Base-by-base conservation (phyloP, 352 stramenopile species). In the Phytophthora tentaculata region DNA sequence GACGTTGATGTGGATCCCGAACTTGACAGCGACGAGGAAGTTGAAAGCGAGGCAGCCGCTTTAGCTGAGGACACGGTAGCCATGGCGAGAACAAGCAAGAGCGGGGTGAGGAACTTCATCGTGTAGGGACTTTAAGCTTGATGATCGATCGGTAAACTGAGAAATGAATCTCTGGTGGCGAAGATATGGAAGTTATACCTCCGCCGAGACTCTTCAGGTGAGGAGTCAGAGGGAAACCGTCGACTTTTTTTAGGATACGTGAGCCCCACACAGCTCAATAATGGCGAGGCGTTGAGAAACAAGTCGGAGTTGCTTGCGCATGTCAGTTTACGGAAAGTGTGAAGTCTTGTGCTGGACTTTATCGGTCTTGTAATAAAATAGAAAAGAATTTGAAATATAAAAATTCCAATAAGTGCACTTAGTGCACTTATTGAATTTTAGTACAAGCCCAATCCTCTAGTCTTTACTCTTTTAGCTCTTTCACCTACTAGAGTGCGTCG, bases 31-130 rank as follows among this genome's bases (percentile, higher is more conserved):
- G 59, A 68, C 10, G 41, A 49, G 2, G 29, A 50, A 26, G 61
- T 48, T 1, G 61, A 62, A 22, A 55, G 24, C 22, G 56, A 64
- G 1, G 29, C 41, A 63, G 20, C 50, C 26, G 13, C 41, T 1
- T 71, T 52, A 52, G 50, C 39, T 19, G 56, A 49, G 8, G 53
- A 51, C 14, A 44, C 44, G 20, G 69, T 44, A 57, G 58, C 41
- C 35, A 82, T 50, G 9, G 48, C 56, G 47, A 77, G 17, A n/a
- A 64, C 61, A 23, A 79, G 32, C 29, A 83, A 32, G 28, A 80
- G 56, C 19, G 71, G 53, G 17, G 69, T 67, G 32, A 73, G 41
- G 58, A 80, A 68, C 57, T 80, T 83, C 75, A 83, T 83, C 6
- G 52, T 35, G 43, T 63, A 17, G n/a, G 22, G 26, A 24, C 35